Evolutionary conservation across 371 early-diverging fungal genomes (phyloP).

Genomic region (Amoeboaphelidium protococcarum): DNA sequence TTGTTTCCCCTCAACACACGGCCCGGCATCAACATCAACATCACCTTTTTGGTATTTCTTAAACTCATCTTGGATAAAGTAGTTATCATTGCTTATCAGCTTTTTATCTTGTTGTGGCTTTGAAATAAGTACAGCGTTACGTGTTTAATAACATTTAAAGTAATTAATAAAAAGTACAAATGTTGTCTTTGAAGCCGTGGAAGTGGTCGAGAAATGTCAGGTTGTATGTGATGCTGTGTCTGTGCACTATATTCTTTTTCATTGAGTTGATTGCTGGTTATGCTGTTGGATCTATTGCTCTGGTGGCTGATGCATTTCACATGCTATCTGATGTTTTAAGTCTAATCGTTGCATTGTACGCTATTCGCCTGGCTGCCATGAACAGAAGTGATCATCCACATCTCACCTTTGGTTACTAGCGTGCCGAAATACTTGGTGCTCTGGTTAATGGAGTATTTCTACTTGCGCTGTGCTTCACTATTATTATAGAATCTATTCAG

Average conservation of each 20-base stretch:
- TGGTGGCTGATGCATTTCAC: slow-evolving; percentile 81
- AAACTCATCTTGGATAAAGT: too few species aligned
- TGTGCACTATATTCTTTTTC: slow-evolving; percentile 38
- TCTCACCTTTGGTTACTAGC: slow-evolving; percentile 57
- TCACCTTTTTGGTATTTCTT: too few species aligned
- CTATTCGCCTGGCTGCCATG: slow-evolving; percentile 26
- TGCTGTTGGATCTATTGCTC: slow-evolving; percentile 41
- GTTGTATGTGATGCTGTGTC: slow-evolving; percentile 24
- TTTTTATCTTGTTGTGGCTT: too few species aligned
- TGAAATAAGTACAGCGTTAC: too few species aligned
- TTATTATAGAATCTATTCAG: slow-evolving; percentile 60
- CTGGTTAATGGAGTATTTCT: slow-evolving; percentile 66
- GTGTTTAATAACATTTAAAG: too few species aligned
- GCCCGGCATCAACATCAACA: too few species aligned
- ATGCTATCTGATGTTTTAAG: slow-evolving; percentile 63
- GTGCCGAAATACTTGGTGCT: slow-evolving; percentile 76
- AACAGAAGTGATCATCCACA: not conserved
- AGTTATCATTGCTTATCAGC: too few species aligned
- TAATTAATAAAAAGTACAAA: too few species aligned
- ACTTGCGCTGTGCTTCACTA: slow-evolving; percentile 60
- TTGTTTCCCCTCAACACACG: too few species aligned
- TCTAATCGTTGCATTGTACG: slow-evolving; percentile 54
- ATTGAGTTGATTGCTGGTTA: slow-evolving; percentile 53
- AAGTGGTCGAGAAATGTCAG: not conserved
- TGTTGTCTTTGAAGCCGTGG: not conserved